phyloP scores from a whole-genome alignment of 257 asterid species.

The Rhazya stricta region DNA sequence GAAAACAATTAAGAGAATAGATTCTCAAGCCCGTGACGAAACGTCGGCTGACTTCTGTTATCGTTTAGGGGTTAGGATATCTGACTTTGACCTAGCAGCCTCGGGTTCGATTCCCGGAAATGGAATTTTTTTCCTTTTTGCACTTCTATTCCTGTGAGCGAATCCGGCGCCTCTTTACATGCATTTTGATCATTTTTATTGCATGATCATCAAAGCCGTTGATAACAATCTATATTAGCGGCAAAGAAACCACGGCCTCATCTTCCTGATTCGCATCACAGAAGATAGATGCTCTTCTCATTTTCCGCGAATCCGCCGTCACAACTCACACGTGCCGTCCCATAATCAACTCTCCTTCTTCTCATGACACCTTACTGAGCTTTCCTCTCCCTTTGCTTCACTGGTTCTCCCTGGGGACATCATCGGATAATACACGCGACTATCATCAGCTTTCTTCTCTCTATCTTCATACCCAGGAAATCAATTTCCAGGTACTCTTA shows the following conservation, averaged over 20 bases:
- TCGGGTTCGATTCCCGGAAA: slow-evolving; percentile 99
- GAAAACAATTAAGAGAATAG: too few species aligned
- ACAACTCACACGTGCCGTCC: slow-evolving; percentile 42
- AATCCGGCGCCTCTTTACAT: neutral
- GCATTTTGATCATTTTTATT: neutral
- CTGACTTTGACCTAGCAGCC: slow-evolving; percentile 99
- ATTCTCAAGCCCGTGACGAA: too few species aligned
- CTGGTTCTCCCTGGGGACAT: neutral
- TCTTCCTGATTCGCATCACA: slow-evolving; percentile 3
- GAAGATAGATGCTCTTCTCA: neutral
- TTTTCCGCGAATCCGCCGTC: slow-evolving; percentile 7
- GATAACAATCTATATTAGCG: neutral
- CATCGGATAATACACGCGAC: neutral
- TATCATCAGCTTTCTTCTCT: neutral
- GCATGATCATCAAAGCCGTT: neutral
- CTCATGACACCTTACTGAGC: neutral
- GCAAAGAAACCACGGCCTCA: slow-evolving; percentile 1
- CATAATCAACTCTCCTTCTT: neutral
- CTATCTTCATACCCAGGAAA: neutral
- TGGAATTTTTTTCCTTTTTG: slow-evolving; percentile 25
- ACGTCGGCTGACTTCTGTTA: too few species aligned
- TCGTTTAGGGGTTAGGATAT: slow-evolving; percentile 99
- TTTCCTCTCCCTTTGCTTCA: neutral
- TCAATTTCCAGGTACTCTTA: neutral
- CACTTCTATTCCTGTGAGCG: neutral